These are phyloP conservation scores for Ochetophila trinervis DNA, from an alignment of 306 rosid species.

Conservation along the genomic window DNA sequence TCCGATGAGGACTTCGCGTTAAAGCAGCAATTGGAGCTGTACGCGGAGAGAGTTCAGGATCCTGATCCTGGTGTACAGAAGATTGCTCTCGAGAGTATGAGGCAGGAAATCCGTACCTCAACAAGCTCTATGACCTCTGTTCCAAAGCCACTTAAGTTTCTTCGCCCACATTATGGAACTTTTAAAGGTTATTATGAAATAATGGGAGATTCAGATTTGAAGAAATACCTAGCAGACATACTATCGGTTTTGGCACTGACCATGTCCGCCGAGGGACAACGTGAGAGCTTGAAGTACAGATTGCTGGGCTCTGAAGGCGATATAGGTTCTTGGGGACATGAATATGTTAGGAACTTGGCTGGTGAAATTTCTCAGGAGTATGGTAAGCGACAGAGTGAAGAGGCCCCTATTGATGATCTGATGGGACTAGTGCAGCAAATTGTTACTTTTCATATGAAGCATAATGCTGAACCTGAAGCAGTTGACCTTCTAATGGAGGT, in stretches of 20 bases:
- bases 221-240: conserved; percentile 90
- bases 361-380: conserved; percentile 95
- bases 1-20: conserved; percentile 97
- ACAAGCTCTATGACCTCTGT: conserved; percentile 99
- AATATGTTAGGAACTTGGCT: conserved; percentile 98
- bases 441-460: conserved; percentile 88
- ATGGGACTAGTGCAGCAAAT: conserved; percentile 91
- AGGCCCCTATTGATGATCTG: conserved; percentile 68
- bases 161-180: conserved; percentile 86
- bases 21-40: conserved; percentile 86
- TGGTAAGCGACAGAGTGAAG: conserved; percentile 77
- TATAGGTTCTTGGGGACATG: conserved; percentile 99
- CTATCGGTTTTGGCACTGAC: conserved; percentile 94
- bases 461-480: conserved; percentile 98
- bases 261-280: conserved; percentile 99
- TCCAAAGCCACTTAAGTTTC: conserved; percentile 93
- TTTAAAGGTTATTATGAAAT: conserved; percentile 72
- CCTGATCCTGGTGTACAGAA: conserved; percentile 75
- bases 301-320: conserved; percentile 87
- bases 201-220: conserved; percentile 65
- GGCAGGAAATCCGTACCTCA: conserved; percentile 98
- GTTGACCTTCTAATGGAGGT: conserved; percentile 99
- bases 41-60: conserved; percentile 98
- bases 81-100: conserved; percentile 92
- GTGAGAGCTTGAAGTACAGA: conserved; percentile 91